Conservation (phyloP, 495 filamentous ascomycete genomes). For the Chaetomium cochliodes region DNA sequence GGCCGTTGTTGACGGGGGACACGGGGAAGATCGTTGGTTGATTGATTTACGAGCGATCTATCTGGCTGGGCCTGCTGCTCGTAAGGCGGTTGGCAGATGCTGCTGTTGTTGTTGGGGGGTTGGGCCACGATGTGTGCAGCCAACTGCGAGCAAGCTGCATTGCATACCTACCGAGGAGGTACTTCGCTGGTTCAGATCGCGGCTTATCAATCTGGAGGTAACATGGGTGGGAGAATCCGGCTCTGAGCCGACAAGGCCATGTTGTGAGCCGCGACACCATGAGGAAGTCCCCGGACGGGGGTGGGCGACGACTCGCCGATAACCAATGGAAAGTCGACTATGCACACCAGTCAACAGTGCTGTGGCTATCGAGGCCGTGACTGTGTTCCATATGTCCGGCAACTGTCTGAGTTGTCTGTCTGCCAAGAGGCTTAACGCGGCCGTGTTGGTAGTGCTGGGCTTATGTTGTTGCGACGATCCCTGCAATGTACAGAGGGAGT, state of each 20-base stretch:
- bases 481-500: too few species aligned
- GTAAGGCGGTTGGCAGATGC: background rate
- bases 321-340: background rate
- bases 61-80: background rate
- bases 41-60: conserved; percentile 11
- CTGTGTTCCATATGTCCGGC: conserved; percentile 1
- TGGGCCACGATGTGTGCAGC: conserved; percentile 2
- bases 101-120: background rate
- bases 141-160: conserved; percentile 5
- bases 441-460: background rate
- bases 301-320: background rate
- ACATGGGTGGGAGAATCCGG: background rate
- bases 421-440: background rate
- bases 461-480: background rate
- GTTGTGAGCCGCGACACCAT: background rate
- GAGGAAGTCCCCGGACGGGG: background rate
- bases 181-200: background rate
- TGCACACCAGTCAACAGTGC: background rate
- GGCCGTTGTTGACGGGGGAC: conserved; percentile 10
- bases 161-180: background rate
- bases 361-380: conserved; percentile 2
- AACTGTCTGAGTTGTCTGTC: conserved; percentile 9
- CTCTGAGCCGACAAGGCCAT: background rate
- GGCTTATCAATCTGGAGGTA: conserved; percentile 6
- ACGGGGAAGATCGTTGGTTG: conserved; percentile 18